Percentiles rank a stretch among this genome's conserved stretches.
Evolutionary conservation across 192 early-diverging fungal genomes (phyloP).

Genomic region (Gamsiella multidivaricata): DNA sequence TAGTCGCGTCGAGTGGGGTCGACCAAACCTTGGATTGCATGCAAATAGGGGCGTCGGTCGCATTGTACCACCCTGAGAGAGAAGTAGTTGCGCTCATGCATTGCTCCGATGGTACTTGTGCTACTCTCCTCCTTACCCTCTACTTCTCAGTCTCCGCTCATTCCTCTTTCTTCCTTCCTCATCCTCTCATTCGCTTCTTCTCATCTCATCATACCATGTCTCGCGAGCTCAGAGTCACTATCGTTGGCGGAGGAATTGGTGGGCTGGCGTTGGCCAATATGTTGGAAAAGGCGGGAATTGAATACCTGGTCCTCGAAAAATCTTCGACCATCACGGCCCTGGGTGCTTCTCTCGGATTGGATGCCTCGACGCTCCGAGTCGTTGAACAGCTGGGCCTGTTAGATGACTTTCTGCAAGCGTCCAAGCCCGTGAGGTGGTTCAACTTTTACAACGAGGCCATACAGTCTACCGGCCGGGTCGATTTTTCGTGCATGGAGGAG

Average conservation of each 20-base stretch:
- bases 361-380: constrained; percentile 31
- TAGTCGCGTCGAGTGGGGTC: no score
- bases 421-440: constrained; percentile 45
- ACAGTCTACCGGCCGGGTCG: constrained; percentile 31
- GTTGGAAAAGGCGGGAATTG: constrained; percentile 53
- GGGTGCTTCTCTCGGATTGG: constrained; percentile 44
- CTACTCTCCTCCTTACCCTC: background rate
- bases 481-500: constrained; percentile 43
- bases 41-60: no score
- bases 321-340: constrained; percentile 12
- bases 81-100: no score
- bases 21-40: no score
- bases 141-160: no score
- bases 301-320: constrained; percentile 52
- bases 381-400: constrained; percentile 51
- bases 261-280: constrained; percentile 38
- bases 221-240: constrained; percentile 38
- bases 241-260: constrained; percentile 32
- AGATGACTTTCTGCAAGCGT: constrained; percentile 27
- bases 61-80: no score
- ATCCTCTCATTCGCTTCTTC: background rate
- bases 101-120: no score
- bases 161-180: background rate
- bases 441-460: constrained; percentile 52
- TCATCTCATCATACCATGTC: constrained; percentile 4